Conservation (phyloP, 805 yeast genomes). For the Ogataea salicorniae region DNA sequence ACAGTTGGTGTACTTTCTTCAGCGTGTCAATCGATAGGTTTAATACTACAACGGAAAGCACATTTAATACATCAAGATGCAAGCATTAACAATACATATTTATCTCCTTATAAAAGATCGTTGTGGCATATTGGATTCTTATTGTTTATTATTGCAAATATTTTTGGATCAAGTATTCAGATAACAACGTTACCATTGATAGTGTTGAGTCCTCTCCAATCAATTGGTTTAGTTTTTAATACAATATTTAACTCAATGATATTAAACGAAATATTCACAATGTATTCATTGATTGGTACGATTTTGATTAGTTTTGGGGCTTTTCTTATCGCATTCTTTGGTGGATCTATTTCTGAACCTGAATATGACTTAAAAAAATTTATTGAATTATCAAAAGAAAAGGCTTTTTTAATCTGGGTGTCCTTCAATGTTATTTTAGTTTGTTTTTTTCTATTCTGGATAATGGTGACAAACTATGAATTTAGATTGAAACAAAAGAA, state of each 20-base stretch:
- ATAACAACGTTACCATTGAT: slow-evolving; percentile 79
- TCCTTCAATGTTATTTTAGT: slow-evolving; percentile 30
- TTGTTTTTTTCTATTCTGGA: slow-evolving; percentile 24
- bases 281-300: slow-evolving; percentile 57
- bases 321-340: slow-evolving; percentile 68
- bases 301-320: slow-evolving; percentile 69
- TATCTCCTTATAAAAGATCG: slow-evolving; percentile 41
- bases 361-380: slow-evolving; percentile 46
- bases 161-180: slow-evolving; percentile 79
- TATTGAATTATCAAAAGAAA: slow-evolving; percentile 35
- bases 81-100: slow-evolving; percentile 5
- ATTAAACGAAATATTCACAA: slow-evolving; percentile 63
- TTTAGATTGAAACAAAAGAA: slow-evolving; percentile 3
- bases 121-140: slow-evolving; percentile 74
- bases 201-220: slow-evolving; percentile 75
- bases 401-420: slow-evolving; percentile 57
- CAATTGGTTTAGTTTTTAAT: slow-evolving; percentile 84
- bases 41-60: slow-evolving; percentile 76
- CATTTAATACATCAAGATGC: slow-evolving; percentile 45
- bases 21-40: slow-evolving; percentile 75
- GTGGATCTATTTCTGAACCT: slow-evolving; percentile 60
- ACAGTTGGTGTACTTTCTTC: slow-evolving; percentile 68
- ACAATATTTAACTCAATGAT: slow-evolving; percentile 65
- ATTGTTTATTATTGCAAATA: slow-evolving; percentile 66
- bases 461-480: slow-evolving; percentile 17